Percentiles rank a stretch among this genome's conserved stretches.
phyloP scores from a whole-genome alignment of 2,329 filamentous ascomycete genomes.

The Sarocladiaceae sp. region DNA sequence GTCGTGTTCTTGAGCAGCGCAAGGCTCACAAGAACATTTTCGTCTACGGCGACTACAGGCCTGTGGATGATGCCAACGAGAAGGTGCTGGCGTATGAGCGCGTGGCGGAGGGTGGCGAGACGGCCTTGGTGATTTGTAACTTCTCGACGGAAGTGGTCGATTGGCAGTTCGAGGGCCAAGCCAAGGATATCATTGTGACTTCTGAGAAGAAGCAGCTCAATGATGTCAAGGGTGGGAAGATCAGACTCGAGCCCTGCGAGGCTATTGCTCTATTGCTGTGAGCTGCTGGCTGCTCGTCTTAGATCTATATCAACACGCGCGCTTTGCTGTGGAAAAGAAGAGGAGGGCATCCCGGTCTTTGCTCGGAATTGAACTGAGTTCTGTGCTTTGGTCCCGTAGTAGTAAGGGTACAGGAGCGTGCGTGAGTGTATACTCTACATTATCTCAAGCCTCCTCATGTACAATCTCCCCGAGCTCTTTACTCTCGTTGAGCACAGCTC shows the following conservation, averaged over 20 bases:
- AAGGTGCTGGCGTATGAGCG: slow-evolving; percentile 32
- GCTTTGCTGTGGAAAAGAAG: no score
- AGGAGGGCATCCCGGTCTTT: no score
- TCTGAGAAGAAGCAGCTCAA: slow-evolving; percentile 22
- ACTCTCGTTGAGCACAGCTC: slow-evolving; percentile 58
- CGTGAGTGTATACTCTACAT: no score
- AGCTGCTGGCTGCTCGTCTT: slow-evolving; percentile 17
- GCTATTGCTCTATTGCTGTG: slow-evolving; percentile 27
- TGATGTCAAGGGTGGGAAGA: slow-evolving; percentile 19
- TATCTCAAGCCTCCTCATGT: slow-evolving; percentile 46
- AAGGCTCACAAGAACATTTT: slow-evolving; percentile 57
- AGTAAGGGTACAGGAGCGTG: no score
- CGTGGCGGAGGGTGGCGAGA: slow-evolving; percentile 22
- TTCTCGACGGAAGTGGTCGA: slow-evolving; percentile 26
- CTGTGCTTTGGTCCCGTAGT: no score
- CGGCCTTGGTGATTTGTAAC: slow-evolving; percentile 32
- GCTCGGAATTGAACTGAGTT: no score
- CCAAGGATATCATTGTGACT: slow-evolving; percentile 28
- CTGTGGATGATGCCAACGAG: slow-evolving; percentile 29
- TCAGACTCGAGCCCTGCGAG: slow-evolving; percentile 30
- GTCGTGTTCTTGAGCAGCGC: slow-evolving; percentile 49
- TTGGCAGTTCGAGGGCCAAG: slow-evolving; percentile 23
- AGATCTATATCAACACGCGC: no score
- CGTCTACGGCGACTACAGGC: slow-evolving; percentile 54
- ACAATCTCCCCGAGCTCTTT: slow-evolving; percentile 60